Percentiles rank a stretch among this genome's conserved stretches.
Evolutionary conservation across 2,329 filamentous ascomycete genomes (phyloP).

Genomic region (Trichoderma simmonsii): DNA sequence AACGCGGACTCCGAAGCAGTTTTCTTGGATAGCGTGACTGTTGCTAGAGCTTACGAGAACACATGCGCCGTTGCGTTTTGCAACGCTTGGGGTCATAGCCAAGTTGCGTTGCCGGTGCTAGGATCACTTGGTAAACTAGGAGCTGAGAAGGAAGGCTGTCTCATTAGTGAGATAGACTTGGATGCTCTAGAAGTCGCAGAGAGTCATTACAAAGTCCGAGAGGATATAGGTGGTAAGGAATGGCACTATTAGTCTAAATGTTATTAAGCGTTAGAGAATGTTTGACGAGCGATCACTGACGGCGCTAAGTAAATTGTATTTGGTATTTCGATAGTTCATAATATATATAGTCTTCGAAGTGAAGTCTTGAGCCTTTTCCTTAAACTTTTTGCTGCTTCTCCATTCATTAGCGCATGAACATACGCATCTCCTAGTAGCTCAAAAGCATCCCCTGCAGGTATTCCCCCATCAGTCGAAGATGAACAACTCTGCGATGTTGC

Average conservation of each 20-base stretch:
- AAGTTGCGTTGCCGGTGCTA: slow-evolving; percentile 1
- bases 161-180: not conserved
- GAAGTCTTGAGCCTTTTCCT: not conserved
- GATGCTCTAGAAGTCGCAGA: not conserved
- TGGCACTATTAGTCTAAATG: not conserved
- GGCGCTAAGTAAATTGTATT: not conserved
- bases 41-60: slow-evolving; percentile 7
- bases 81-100: slow-evolving; percentile 3
- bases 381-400: not conserved
- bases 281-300: no score
- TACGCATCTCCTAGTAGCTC: slow-evolving; percentile 1
- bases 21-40: not conserved
- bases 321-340: not conserved
- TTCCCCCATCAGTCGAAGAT: no score
- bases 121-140: not conserved
- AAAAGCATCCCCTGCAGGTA: not conserved
- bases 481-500: not conserved
- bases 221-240: not conserved
- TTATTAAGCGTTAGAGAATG: not conserved
- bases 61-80: not conserved
- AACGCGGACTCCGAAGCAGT: not conserved
- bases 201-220: not conserved
- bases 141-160: not conserved
- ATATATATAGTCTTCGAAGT: not conserved
- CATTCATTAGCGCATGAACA: not conserved